These are phyloP conservation scores for Dioscorea cayenensis DNA, from an alignment of 116 monocot genomes.

Conservation along the genomic window DNA sequence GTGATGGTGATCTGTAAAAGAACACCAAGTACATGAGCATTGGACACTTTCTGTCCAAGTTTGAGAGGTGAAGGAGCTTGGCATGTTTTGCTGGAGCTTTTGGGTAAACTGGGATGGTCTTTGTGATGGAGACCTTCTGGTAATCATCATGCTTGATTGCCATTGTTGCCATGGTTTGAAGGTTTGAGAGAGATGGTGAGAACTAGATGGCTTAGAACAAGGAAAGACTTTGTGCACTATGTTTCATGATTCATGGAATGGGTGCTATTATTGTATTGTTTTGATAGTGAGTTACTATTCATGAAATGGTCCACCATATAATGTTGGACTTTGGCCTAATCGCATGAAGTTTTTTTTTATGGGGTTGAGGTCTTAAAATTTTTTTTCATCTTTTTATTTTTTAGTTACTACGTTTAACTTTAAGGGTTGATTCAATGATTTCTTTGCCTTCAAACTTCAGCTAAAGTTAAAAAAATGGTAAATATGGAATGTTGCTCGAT, in stretches of 20 bases:
- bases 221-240: too few species aligned
- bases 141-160: not conserved
- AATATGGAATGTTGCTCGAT: too few species aligned
- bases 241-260: too few species aligned
- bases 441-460: too few species aligned
- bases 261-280: too few species aligned
- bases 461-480: too few species aligned
- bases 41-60: constrained; percentile 53
- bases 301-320: not conserved
- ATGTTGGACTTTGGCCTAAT: not conserved
- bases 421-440: too few species aligned
- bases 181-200: not conserved
- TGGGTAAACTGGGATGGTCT: constrained; percentile 17
- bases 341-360: not conserved
- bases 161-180: constrained; percentile 8
- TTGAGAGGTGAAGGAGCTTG: constrained; percentile 28
- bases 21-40: constrained; percentile 45
- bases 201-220: not conserved
- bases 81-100: constrained; percentile 1
- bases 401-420: too few species aligned
- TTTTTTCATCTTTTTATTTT: too few species aligned
- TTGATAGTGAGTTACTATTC: too few species aligned
- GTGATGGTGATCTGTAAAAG: constrained; percentile 31
- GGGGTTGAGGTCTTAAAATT: too few species aligned
- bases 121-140: constrained; percentile 24